Percentiles rank a stretch among this genome's conserved stretches.
These are phyloP conservation scores for Trichosporon inkin DNA, from an alignment of 1,284 basidiomycete species.

Conservation along the genomic window DNA sequence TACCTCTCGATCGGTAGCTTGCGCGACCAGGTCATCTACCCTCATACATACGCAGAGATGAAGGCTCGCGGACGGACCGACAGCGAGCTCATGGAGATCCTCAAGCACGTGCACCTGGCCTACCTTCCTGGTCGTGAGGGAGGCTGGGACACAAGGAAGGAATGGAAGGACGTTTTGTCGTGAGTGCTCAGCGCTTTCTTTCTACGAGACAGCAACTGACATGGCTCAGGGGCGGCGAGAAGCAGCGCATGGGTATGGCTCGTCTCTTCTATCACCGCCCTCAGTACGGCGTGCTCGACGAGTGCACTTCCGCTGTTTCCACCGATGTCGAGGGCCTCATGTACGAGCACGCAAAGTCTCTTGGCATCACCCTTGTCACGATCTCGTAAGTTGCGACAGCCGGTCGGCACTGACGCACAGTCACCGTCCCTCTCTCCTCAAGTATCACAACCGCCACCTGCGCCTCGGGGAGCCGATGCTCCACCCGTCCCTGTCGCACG, in stretches of 20 bases:
- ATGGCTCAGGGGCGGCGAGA: constrained; percentile 81
- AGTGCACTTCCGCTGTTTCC: constrained; percentile 93
- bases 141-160: constrained; percentile 82
- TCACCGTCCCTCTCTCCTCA: constrained; percentile 54
- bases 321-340: constrained; percentile 93
- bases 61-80: constrained; percentile 61
- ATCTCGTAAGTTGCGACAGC: constrained; percentile 59
- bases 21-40: constrained; percentile 69
- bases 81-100: constrained; percentile 66
- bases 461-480: constrained; percentile 42
- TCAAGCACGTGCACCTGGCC: constrained; percentile 74
- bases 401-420: constrained; percentile 26
- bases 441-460: constrained; percentile 56
- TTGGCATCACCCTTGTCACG: constrained; percentile 89
- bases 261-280: constrained; percentile 47
- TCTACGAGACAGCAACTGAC: neutral
- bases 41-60: constrained; percentile 76
- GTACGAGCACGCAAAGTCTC: constrained; percentile 89
- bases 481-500: constrained; percentile 20
- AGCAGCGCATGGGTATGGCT: constrained; percentile 73
- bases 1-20: constrained; percentile 85
- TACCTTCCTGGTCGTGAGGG: constrained; percentile 86
- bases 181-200: constrained; percentile 19
- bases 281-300: constrained; percentile 55
- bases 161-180: constrained; percentile 85